These are phyloP conservation scores for Penicillium sp. DNA, from an alignment of 2,329 filamentous ascomycete genomes.

Conservation along the genomic window DNA sequence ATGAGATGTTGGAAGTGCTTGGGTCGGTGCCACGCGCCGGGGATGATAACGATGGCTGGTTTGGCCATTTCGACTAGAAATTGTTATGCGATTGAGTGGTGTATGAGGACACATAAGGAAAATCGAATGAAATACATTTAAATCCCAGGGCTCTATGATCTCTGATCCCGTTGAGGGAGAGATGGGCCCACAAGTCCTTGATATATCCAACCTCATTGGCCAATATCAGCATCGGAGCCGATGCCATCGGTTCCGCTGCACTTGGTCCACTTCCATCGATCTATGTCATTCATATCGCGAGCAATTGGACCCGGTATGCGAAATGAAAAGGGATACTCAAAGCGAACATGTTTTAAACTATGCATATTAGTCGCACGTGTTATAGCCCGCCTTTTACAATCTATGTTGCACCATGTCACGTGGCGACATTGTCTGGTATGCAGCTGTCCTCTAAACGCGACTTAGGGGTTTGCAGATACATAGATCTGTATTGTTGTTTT, in stretches of 20 bases:
- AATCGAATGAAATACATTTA: neutral
- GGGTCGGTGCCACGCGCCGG: slow-evolving; percentile 29
- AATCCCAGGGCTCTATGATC: neutral
- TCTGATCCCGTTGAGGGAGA: no score
- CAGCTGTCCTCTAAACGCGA: no score
- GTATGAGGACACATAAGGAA: neutral
- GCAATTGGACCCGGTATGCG: fast-evolving
- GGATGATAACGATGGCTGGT: slow-evolving; percentile 26
- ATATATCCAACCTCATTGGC: neutral
- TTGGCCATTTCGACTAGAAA: slow-evolving; percentile 17
- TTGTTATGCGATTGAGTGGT: neutral
- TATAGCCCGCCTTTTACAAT: neutral
- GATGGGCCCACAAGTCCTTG: neutral
- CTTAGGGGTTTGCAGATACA: no score
- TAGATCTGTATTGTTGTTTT: no score
- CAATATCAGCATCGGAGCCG: slow-evolving; percentile 7
- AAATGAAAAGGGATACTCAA: neutral
- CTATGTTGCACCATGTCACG: neutral
- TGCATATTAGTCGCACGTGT: neutral
- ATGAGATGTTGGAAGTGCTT: slow-evolving; percentile 24
- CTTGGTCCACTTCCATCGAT: neutral
- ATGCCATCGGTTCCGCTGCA: neutral
- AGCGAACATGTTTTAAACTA: no score
- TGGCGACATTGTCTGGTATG: neutral
- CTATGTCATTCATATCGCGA: neutral